Conservation (phyloP, 1,284 basidiomycete species). For the Sanghuangporus weigelae region DNA sequence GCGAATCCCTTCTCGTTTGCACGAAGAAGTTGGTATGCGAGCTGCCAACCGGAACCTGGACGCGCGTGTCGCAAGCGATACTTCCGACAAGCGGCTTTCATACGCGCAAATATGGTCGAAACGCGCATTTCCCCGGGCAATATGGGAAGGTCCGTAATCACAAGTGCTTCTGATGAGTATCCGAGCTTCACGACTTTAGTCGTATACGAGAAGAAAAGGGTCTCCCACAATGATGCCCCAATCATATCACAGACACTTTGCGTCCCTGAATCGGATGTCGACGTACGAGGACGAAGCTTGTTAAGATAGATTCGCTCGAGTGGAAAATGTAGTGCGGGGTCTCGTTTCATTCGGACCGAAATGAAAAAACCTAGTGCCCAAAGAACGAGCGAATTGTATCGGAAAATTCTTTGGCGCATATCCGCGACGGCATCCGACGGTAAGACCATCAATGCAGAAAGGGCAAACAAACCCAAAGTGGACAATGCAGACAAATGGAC, state of each 20-base stretch:
- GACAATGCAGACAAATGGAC: conserved; percentile 62
- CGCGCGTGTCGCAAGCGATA: conserved; percentile 35
- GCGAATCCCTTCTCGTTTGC: conserved; percentile 21
- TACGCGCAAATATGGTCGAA: conserved; percentile 45
- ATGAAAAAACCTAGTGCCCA: conserved; percentile 44
- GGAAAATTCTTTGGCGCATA: conserved; percentile 31
- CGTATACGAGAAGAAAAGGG: conserved; percentile 75
- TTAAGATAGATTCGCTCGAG: conserved; percentile 67
- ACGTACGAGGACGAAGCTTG: conserved; percentile 53
- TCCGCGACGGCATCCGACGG: conserved; percentile 31
- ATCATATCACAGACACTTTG: conserved; percentile 59
- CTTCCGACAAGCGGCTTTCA: conserved; percentile 37
- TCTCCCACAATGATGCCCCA: conserved; percentile 51
- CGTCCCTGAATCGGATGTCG: conserved; percentile 36
- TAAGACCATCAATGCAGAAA: conserved; percentile 48
- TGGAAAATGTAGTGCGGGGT: conserved; percentile 70
- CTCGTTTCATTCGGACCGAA: conserved; percentile 57
- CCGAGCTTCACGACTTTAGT: conserved; percentile 81
- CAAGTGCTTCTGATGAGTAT: conserved; percentile 63
- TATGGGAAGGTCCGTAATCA: conserved; percentile 82
- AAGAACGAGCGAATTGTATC: conserved; percentile 44
- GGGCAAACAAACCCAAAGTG: conserved; percentile 44
- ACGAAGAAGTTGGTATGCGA: conserved; percentile 29
- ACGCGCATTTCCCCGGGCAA: conserved; percentile 69
- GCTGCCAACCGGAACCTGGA: conserved; percentile 57